A percentile compares a stretch with the other conserved stretches of the same genome.
phyloP scores from a whole-genome alignment of 257 asterid genomes.

The Nicotiana knightiana region DNA sequence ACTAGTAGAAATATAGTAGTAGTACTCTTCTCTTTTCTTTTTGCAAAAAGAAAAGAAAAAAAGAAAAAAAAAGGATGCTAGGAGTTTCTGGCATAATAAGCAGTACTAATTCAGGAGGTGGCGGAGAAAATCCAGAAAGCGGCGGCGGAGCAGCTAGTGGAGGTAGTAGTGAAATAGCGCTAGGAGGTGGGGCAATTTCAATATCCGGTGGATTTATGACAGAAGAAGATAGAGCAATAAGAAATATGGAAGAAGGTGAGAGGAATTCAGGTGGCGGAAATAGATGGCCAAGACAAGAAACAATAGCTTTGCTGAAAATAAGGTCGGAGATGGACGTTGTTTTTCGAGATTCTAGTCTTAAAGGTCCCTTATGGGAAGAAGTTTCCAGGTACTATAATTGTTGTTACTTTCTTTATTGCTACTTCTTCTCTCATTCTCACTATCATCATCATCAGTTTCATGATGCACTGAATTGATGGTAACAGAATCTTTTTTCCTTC shows the following conservation, averaged over 20 bases:
- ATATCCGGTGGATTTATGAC: constrained; percentile 1
- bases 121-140: constrained; percentile 41
- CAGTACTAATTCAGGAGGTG: constrained; percentile 18
- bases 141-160: constrained; percentile 58
- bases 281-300: constrained; percentile 97
- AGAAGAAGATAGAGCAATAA: constrained; percentile 24
- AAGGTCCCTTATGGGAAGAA: constrained; percentile 98
- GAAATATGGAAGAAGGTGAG: constrained; percentile 40
- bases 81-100: constrained; percentile 42
- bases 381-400: constrained; percentile 59
- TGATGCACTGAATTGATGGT: not conserved
- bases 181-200: constrained; percentile 12
- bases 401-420: not conserved
- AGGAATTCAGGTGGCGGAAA: constrained; percentile 57
- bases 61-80: constrained; percentile 37
- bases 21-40: not conserved
- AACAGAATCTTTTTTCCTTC: not conserved
- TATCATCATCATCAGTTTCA: not conserved
- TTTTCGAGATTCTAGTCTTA: constrained; percentile 78
- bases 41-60: too few species aligned
- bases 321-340: constrained; percentile 83
- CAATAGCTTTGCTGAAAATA: constrained; percentile 72
- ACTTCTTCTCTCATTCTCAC: not conserved
- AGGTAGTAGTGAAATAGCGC: constrained; percentile 54
- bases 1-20: not conserved